These are phyloP conservation scores for Aspergillus melleus DNA, from an alignment of 2,329 filamentous ascomycete genomes.

Conservation along the genomic window DNA sequence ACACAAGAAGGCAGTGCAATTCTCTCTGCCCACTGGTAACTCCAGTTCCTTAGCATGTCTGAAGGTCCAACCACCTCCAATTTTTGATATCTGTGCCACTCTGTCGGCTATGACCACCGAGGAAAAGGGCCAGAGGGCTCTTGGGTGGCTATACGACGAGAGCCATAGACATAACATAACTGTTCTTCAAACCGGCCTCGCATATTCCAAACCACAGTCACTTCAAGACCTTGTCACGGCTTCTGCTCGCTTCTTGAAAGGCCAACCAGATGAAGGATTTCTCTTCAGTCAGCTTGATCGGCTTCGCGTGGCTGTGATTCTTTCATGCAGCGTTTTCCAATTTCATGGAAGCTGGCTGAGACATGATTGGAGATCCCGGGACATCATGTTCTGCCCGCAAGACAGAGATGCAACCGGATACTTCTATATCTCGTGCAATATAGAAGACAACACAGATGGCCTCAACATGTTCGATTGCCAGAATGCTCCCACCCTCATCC, in stretches of 20 bases:
- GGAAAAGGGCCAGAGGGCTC: neutral
- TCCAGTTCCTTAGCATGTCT: too few species aligned
- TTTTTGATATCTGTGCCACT: neutral
- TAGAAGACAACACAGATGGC: neutral
- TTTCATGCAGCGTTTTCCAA: neutral
- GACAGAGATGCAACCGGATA: neutral
- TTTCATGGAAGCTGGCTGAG: neutral
- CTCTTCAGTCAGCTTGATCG: neutral
- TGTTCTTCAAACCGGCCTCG: neutral
- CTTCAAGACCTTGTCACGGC: neutral
- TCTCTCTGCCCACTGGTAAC: neutral
- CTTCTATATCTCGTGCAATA: neutral
- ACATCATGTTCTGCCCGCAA: neutral
- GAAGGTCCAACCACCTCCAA: neutral
- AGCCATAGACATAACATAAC: neutral
- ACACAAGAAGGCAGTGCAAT: neutral
- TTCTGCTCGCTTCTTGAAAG: neutral
- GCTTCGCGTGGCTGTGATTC: neutral
- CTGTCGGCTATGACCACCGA: neutral
- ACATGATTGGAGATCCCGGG: neutral
- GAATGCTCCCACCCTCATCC: constrained; percentile 7
- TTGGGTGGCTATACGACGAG: neutral
- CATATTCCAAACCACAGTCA: neutral
- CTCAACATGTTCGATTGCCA: neutral
- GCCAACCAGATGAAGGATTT: neutral